Evolutionary conservation across 805 yeast species (phyloP).

Genomic region (Blastobotrys attinorum): DNA sequence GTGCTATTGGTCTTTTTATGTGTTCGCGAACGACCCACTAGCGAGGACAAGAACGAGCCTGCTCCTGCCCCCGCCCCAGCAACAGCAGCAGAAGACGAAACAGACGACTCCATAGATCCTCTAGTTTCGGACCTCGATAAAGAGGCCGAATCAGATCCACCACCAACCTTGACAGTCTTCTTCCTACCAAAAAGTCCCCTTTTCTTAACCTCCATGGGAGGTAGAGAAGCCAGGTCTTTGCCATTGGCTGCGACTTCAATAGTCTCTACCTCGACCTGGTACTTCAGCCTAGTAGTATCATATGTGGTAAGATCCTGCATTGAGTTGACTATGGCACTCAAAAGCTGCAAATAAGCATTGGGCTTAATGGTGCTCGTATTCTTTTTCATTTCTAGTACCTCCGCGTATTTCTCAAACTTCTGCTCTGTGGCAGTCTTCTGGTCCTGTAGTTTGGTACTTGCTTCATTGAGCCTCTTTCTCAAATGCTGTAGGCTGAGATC

Average conservation of each 20-base stretch:
- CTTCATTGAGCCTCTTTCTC: conserved; percentile 29
- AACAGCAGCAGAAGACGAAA: neutral
- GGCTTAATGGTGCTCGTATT: conserved; percentile 33
- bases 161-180: conserved; percentile 15
- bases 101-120: conserved; percentile 2
- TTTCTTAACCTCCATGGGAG: conserved; percentile 37
- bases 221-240: conserved; percentile 31
- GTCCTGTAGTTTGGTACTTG: conserved; percentile 23
- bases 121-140: conserved; percentile 3
- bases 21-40: conserved; percentile 11
- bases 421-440: conserved; percentile 10
- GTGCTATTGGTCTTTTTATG: neutral
- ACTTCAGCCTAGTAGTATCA: conserved; percentile 64
- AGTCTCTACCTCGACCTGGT: conserved; percentile 85
- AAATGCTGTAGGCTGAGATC: conserved; percentile 32
- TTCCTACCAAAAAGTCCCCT: conserved; percentile 45
- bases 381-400: conserved; percentile 31
- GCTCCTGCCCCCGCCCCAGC: conserved; percentile 3
- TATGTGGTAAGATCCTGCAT: conserved; percentile 59
- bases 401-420: conserved; percentile 15
- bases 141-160: conserved; percentile 8
- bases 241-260: conserved; percentile 80
- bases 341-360: conserved; percentile 32
- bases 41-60: conserved; percentile 10
- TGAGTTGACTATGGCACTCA: conserved; percentile 28